Conservation (phyloP, 2,329 filamentous ascomycete species). For the Ophiosphaerella narmari region DNA sequence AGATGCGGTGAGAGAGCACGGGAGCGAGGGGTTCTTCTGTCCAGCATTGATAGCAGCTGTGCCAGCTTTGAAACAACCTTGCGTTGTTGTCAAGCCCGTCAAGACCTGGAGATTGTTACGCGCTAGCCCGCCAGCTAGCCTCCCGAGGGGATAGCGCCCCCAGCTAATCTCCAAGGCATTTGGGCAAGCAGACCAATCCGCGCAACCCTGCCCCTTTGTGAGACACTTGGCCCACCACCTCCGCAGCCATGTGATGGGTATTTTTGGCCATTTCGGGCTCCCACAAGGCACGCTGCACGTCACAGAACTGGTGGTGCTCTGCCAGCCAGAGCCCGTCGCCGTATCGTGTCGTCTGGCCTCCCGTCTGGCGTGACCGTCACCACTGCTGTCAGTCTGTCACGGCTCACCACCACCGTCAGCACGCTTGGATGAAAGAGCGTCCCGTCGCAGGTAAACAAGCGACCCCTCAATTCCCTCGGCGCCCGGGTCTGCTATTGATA, state of each 20-base stretch:
- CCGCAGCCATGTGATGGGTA: constrained; percentile 2
- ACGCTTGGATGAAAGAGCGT: constrained; percentile 14
- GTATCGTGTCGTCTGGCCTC: not conserved
- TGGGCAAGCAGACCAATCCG: not conserved
- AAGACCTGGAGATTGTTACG: too few species aligned
- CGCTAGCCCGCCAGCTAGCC: too few species aligned
- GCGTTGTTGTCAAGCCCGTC: too few species aligned
- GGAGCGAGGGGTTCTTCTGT: constrained; percentile 10
- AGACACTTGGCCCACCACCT: not conserved
- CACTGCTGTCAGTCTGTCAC: too few species aligned
- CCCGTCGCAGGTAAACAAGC: constrained; percentile 31
- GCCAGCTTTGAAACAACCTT: too few species aligned
- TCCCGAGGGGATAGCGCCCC: too few species aligned
- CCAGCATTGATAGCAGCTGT: not conserved
- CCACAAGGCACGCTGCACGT: constrained; percentile 2
- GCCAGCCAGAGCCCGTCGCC: constrained; percentile 2
- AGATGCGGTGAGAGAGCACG: not conserved
- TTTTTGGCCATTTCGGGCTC: constrained; percentile 1
- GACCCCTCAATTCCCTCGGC: not conserved
- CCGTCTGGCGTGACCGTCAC: too few species aligned
- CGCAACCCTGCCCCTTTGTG: not conserved
- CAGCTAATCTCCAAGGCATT: too few species aligned
- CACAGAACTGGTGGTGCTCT: constrained; percentile 19
- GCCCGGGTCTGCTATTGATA: constrained; percentile 12
- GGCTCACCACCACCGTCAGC: not conserved